Conservation (phyloP, 2,329 filamentous ascomycete genomes). For the Alternaria viburni region DNA sequence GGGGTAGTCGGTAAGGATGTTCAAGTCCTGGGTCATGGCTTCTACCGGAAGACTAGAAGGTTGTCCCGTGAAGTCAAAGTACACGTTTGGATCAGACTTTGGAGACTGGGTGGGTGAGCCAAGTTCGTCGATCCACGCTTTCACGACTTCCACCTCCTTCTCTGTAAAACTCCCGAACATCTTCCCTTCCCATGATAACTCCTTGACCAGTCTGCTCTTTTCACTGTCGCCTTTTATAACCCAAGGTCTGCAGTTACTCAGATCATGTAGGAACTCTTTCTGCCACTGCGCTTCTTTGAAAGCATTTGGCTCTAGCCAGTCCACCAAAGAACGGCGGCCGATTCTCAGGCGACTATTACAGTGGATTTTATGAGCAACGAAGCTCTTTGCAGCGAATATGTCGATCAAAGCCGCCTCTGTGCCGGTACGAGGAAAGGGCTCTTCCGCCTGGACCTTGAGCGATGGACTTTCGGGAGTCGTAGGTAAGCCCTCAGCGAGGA, state of each 20-base stretch:
- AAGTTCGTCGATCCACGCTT: constrained; percentile 51
- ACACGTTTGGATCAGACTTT: constrained; percentile 15
- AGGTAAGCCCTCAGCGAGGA: constrained; percentile 41
- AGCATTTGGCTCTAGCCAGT: constrained; percentile 51
- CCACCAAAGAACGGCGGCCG: constrained; percentile 45
- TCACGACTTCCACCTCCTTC: constrained; percentile 48
- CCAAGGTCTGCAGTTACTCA: constrained; percentile 51
- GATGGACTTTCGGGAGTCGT: constrained; percentile 29
- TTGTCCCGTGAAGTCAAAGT: constrained; percentile 29
- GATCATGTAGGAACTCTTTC: constrained; percentile 44
- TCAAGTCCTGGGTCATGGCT: neutral
- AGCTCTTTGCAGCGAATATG: constrained; percentile 50
- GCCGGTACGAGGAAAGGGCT: constrained; percentile 13
- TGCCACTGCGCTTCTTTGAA: constrained; percentile 43
- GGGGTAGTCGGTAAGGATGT: constrained; percentile 18
- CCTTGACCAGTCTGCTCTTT: constrained; percentile 52
- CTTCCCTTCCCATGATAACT: constrained; percentile 54
- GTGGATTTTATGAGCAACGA: constrained; percentile 51
- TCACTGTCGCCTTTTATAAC: constrained; percentile 49
- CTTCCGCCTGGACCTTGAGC: constrained; percentile 8
- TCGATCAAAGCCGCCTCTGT: constrained; percentile 19
- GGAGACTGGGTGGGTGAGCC: constrained; percentile 1
- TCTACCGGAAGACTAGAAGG: neutral
- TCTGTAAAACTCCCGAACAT: constrained; percentile 61
- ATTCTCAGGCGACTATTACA: constrained; percentile 50